phyloP scores from a whole-genome alignment of 208 protist genomes.

The Leptomonas pyrrhocoris region DNA sequence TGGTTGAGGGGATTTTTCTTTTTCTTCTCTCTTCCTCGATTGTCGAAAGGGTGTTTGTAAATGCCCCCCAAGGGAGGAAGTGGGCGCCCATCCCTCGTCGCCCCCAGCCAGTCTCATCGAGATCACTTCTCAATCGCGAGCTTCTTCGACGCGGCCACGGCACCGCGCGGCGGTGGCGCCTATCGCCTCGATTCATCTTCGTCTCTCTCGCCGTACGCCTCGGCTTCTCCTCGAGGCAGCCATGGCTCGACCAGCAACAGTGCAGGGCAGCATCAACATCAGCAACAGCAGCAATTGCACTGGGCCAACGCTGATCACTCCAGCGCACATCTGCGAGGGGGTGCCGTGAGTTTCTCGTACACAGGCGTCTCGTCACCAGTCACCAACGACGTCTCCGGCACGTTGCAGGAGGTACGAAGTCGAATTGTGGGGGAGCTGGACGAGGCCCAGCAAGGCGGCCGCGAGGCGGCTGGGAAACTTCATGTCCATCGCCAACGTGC shows the following conservation, averaged over 20 bases:
- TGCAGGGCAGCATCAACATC: neutral
- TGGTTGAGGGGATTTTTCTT: too few species aligned
- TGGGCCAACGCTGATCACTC: conserved; percentile 11
- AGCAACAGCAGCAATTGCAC: conserved; percentile 8
- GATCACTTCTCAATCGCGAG: conserved; percentile 45
- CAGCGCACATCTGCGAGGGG: neutral
- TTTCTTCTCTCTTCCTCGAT: conserved; percentile 10
- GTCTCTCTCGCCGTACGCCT: neutral
- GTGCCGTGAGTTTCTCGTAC: neutral
- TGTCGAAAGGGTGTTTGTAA: neutral
- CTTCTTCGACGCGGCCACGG: conserved; percentile 52
- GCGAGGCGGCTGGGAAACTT: conserved; percentile 27
- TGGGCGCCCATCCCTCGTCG: conserved; percentile 9
- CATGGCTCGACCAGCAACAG: conserved; percentile 9
- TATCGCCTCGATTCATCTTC: conserved; percentile 16
- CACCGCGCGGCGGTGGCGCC: conserved; percentile 18
- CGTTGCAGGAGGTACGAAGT: conserved; percentile 47
- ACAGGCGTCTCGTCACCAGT: neutral
- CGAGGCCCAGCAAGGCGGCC: conserved; percentile 28
- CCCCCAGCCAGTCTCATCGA: conserved; percentile 3
- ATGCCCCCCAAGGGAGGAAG: conserved; percentile 16
- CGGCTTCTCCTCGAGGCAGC: conserved; percentile 1
- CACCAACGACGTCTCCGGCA: conserved; percentile 27
- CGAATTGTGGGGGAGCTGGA: conserved; percentile 63
- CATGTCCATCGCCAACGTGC: conserved; percentile 66